Evolutionary conservation across 2,329 filamentous ascomycete species (phyloP), one percentile per base, ranked within the genome.

Genomic region (Sodiomyces alkalinus): DNA sequence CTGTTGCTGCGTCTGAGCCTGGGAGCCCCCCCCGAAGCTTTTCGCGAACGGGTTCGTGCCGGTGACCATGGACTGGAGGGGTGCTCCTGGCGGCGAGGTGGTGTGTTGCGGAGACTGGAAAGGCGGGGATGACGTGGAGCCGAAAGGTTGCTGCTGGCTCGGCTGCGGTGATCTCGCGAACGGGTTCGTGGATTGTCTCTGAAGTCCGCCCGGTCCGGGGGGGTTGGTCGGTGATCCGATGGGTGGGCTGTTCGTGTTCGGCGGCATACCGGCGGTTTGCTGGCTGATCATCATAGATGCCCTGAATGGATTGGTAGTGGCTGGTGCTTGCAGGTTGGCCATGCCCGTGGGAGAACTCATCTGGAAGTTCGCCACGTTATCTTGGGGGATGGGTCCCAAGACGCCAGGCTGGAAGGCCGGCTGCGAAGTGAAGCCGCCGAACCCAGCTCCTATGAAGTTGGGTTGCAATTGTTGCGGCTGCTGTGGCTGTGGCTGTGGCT

Each of bases 271-370:
- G 6, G 71, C 70, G 13, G 56, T 53, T 41, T 62, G 59, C 44
- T 66, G 60, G 34, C 49, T 57, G 58, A 66, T 63, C 56, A 93
- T 61, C 74, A 87, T 87, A 2, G 87, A 94, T 46, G 85, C 79
- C 22, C 90, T 70, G 68, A 98, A 98, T 0, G 90, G 90, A 47
- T 98, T 98, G 6, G 85, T 93, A 14, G 62, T 74, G 42, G 74
- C 69, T 46, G 63, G 65, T 51, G 59, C 43, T 51, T 59, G 53
- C 36, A 62, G 44, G 16, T 33, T 38, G 35, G 58, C 46, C 48
- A 60, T 41, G 38, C 49, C 44, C 42, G 60, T 42, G 48, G 56
- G 40, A 56, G 62, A 43, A 9, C 52, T 52, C 7, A 48, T 57
- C 44, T 66, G 56, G 49, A 70, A 72, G 28, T 47, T 55, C 6